Evolutionary conservation across 257 asterid species (phyloP).

Genomic region (Petrea volubilis): DNA sequence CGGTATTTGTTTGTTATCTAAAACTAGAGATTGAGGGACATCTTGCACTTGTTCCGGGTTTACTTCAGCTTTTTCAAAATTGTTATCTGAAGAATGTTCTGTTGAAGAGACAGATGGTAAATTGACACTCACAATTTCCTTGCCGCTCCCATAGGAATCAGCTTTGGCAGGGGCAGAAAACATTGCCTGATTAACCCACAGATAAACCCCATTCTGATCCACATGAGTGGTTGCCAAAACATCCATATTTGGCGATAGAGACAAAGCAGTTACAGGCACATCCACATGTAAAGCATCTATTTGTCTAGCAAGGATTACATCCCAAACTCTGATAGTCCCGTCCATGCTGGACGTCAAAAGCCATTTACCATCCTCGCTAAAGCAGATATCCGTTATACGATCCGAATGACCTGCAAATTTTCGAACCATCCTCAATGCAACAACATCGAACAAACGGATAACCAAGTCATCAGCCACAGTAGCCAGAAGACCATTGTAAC

Average conservation of each 20-base stretch:
- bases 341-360: constrained; percentile 93
- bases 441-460: constrained; percentile 79
- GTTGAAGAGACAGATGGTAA: constrained; percentile 66
- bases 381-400: constrained; percentile 84
- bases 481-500: constrained; percentile 84
- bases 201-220: constrained; percentile 82
- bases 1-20: constrained; percentile 65
- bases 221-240: constrained; percentile 85
- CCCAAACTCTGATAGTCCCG: constrained; percentile 91
- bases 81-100: constrained; percentile 38
- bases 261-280: constrained; percentile 69
- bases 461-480: constrained; percentile 81
- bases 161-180: constrained; percentile 64
- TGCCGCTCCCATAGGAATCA: constrained; percentile 72
- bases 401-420: constrained; percentile 89
- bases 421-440: constrained; percentile 78
- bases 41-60: constrained; percentile 35
- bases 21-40: constrained; percentile 30
- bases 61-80: constrained; percentile 31
- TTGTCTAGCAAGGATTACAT: constrained; percentile 78
- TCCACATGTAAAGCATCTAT: constrained; percentile 84
- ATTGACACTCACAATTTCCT: constrained; percentile 49
- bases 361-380: constrained; percentile 97
- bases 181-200: constrained; percentile 92
- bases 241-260: constrained; percentile 91